A percentile compares a stretch with the other conserved stretches of the same genome.
Evolutionary conservation across 2,329 filamentous ascomycete species (phyloP).

Genomic region (Hypoxylon sp.): DNA sequence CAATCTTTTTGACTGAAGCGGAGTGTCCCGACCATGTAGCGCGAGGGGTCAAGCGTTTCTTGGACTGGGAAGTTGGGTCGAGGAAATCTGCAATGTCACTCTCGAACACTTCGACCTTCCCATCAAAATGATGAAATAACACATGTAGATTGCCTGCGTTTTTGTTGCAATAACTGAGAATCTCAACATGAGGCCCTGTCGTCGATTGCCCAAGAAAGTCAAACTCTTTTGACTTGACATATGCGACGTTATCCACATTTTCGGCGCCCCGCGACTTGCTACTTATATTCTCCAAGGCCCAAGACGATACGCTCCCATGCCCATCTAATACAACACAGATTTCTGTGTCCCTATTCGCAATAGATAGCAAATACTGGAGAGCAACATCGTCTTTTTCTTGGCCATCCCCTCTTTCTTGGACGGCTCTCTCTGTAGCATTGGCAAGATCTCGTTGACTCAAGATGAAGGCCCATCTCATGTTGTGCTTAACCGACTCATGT

Average conservation of each 20-base stretch:
- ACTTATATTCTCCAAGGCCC: conserved; percentile 88
- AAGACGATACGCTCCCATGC: conserved; percentile 86
- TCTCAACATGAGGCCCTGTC: conserved; percentile 64
- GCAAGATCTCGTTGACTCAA: conserved; percentile 84
- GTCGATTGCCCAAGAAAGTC: conserved; percentile 52
- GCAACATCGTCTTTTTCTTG: conserved; percentile 73
- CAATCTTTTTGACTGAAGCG: conserved; percentile 81
- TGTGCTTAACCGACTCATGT: conserved; percentile 38
- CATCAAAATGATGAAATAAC: conserved; percentile 85
- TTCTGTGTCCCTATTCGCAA: conserved; percentile 86
- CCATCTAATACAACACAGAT: conserved; percentile 87
- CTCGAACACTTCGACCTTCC: conserved; percentile 82
- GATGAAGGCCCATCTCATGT: conserved; percentile 76
- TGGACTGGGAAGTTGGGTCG: conserved; percentile 70
- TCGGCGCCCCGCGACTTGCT: conserved; percentile 71
- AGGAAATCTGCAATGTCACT: conserved; percentile 81
- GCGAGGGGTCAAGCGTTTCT: conserved; percentile 66
- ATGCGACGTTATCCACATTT: conserved; percentile 85
- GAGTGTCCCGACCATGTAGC: conserved; percentile 87
- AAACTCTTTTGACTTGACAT: conserved; percentile 69
- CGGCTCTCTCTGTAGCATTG: conserved; percentile 77
- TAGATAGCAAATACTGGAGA: conserved; percentile 83
- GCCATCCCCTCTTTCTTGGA: conserved; percentile 66
- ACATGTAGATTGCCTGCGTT: conserved; percentile 73
- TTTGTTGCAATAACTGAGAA: conserved; percentile 76